Base-by-base conservation (phyloP, 2,329 filamentous ascomycete genomes). In the Eurotiales sp. region DNA sequence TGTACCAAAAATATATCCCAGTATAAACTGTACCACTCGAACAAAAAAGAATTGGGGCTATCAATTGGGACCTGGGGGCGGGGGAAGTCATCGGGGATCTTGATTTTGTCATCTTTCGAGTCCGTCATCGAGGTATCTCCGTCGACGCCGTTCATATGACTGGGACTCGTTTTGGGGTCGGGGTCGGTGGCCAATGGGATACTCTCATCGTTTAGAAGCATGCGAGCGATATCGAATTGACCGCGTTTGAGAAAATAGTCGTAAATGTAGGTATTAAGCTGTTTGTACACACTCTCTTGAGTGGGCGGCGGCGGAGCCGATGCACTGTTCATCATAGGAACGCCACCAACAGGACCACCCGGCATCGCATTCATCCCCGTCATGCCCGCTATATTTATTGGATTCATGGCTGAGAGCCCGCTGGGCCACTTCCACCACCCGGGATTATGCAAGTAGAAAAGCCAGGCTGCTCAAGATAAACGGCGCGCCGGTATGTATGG, bases 1-100 rank as follows among this genome's bases (percentile, higher is more conserved):
- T 92, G 88, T 51, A 90, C 89, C 64, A 84, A 84, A 71, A 88
- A 95, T 61, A 97, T 90, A 64, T 99, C 93, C 90, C 90, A 97
- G 70, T 99, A 99, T 47, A 96, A 81, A 64, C 86, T 89, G 76
- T 95, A 99, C 93, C 93, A 99, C 64, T 97, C 93, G 60, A 90
- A 87, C n/a, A 99, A 77, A 64, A 99, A 97, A 22, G 88, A 89
- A 82, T 87, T 62, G 86, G 87, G 50, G 80, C 80, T 55, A 54
- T 72, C 76, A 56, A 83, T 84, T 11, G 90, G 85, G 6, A 82
- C 61, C 50, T 61, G 68, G 14, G 73, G 72, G 21, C 72, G 78
- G 4, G 92, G 92, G 34, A 97, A 79, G 64, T 95, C 90, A 52
- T 85, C 82, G 1, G 88, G 88, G 39, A 87, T 79, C 67, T 92